Conservation (phyloP, 805 yeast species). For the Saccharomycopsis javanensis region DNA sequence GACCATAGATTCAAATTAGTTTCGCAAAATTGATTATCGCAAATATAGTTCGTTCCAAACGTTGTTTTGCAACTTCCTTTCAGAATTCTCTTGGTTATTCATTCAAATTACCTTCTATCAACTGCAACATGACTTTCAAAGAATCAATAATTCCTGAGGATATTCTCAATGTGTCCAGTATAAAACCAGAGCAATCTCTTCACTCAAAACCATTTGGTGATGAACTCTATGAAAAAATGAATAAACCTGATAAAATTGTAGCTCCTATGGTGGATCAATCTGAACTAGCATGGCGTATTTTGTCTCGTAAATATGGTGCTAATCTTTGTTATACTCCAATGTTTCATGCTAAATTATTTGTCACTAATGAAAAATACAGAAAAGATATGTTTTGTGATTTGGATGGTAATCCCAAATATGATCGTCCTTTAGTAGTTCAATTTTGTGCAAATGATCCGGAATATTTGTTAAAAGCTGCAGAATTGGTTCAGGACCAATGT, state of each 20-base stretch:
- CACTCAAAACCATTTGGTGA: constrained; percentile 5
- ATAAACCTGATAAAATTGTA: constrained; percentile 67
- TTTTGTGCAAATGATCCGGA: constrained; percentile 97
- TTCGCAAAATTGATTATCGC: not conserved
- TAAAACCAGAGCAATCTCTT: not conserved
- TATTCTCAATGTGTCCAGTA: not conserved
- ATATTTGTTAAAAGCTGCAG: constrained; percentile 70
- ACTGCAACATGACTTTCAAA: not conserved
- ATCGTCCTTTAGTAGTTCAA: constrained; percentile 86
- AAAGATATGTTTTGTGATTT: constrained; percentile 58
- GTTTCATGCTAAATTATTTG: constrained; percentile 89
- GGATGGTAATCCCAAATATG: constrained; percentile 64
- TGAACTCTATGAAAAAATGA: constrained; percentile 6
- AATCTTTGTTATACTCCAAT: constrained; percentile 92
- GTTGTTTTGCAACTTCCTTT: not conserved
- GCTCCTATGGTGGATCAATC: constrained; percentile 99
- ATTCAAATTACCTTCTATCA: not conserved
- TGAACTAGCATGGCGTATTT: constrained; percentile 89
- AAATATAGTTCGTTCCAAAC: not conserved
- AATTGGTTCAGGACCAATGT: constrained; percentile 67
- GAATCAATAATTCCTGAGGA: not conserved
- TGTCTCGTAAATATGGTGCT: constrained; percentile 85
- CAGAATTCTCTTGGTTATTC: too few relatives aligned
- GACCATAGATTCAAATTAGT: not conserved
- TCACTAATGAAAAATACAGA: constrained; percentile 74